These are phyloP conservation scores for Cyclotella kingstonii DNA, from an alignment of 108 stramenopile genomes.

Conservation along the genomic window DNA sequence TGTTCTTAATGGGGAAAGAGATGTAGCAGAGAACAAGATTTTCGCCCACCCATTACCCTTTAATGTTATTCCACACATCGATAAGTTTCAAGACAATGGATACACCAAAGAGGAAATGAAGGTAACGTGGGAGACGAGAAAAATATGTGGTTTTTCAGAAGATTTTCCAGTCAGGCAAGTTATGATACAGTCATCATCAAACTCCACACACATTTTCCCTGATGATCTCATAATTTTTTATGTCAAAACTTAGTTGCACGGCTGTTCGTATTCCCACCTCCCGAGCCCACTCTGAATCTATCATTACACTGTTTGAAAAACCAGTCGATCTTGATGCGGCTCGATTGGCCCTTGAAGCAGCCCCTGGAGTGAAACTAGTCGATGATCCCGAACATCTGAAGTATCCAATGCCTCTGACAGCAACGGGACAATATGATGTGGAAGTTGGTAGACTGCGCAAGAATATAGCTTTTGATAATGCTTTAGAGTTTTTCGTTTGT, in stretches of 20 bases:
- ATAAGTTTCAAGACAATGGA: conserved; percentile 96
- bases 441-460: conserved; percentile 91
- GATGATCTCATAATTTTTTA: neutral
- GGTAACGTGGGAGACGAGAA: conserved; percentile 97
- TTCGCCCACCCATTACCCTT: conserved; percentile 97
- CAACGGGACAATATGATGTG: conserved; percentile 93
- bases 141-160: conserved; percentile 84
- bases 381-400: conserved; percentile 61
- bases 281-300: conserved; percentile 95
- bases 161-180: conserved; percentile 72
- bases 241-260: conserved; percentile 61
- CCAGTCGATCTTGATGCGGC: conserved; percentile 83
- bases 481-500: conserved; percentile 95
- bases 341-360: conserved; percentile 66
- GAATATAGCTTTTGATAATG: conserved; percentile 85
- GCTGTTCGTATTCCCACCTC: conserved; percentile 97
- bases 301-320: conserved; percentile 89
- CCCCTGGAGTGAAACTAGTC: conserved; percentile 83
- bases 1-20: conserved; percentile 67
- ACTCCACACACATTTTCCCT: neutral
- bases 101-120: conserved; percentile 99
- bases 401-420: conserved; percentile 97
- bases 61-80: conserved; percentile 99
- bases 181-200: neutral
- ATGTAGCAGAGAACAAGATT: conserved; percentile 67